Evolutionary conservation across 1,284 basidiomycete genomes (phyloP), one percentile per base, ranked within the genome.

Genomic region (Heliocybe sulcata): DNA sequence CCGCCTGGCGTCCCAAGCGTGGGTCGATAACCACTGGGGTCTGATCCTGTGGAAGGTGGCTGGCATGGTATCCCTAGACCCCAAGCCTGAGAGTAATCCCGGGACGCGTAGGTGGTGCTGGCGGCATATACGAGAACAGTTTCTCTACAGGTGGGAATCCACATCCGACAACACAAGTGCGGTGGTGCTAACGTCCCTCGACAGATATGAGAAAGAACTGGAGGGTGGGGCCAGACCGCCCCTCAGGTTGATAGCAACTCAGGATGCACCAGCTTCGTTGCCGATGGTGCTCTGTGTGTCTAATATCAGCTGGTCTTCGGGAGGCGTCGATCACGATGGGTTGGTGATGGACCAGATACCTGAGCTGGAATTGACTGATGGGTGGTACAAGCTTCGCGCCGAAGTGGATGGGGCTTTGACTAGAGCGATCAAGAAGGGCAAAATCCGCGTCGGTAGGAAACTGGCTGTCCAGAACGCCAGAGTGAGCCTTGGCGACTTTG

Each of bases 1-100:
- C 57, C 69, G 65, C 1, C 74, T 87, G n/a, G 86, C 79, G 1
- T 85, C 82, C 2, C 75, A 83, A 58, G 66, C 75, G 27, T 99
- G 96, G 96, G 85, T 97, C 1, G 79, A 89, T 35, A 97, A 98
- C 64, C 94, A 98, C 63, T 99, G 93, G 90, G 66, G 73, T 3
- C 70, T 95, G 45, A 85, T 99, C 45, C 75, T 99, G 4, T 99
- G 97, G 97, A 99, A 99, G 69, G 71, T 98, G 10, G 91, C 94
- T 1, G 88, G 90, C 2, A 82, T 92, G 76, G 85, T 85, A 0
- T 76, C 79, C 35, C 76, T 93, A 2, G 81, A 90, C 59, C 92
- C 92, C 0, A 67, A 76, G 25, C 71, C 75, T 42, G 85, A 88
- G 62, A 62, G 64, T 9, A 66, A 77, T 33, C 72, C 77, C 19